Base-by-base conservation (phyloP, 768 basidiomycete species). In the Pleurotus tuber-regium region DNA sequence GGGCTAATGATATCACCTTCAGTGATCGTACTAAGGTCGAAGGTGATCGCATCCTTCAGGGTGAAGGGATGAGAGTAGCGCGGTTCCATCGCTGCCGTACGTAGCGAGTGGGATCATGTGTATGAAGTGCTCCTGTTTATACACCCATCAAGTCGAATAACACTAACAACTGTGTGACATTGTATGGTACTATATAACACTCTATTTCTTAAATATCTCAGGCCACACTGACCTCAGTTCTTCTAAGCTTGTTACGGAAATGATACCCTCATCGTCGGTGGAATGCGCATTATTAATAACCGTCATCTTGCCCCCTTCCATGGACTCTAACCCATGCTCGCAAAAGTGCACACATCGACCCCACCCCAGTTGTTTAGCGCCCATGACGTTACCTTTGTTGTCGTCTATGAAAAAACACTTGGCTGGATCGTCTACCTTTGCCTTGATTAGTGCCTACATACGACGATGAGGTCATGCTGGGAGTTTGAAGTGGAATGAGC, bases 371-470 rank as follows among this genome's bases (percentile, higher is more conserved):
- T 67, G 66, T 50, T 73, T 74, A 6, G 91, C 91, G 12, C 83
- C 82, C 50, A 79, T 69, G 18, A 92, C 78, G 57, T 93, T 92
- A 18, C 66, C 62, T 60, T 79, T 70, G 58, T 77, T 92, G 63
- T 93, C 91, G 58, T 93, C 91, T 24, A 93, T 66, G 61, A 93
- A 93, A 56, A 83, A 82, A 57, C 85, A 89, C 61, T 82, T 87
- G 9, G 78, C 74, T 1, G 85, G 79, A 67, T 92, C 86, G 1
- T 70, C 68, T 11, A 89, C 62, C 4, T 73, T 69, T 4, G 87
- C 89, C 53, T 74, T 69, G 49, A 66, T 66, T 74, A 92, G 74
- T 3, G 91, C 90, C 87, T 91, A 46, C 25, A 8, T 26, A 42
- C 19, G 28, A 30, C 51, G 57, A 52, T 44, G 48, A 18, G 30